phyloP scores from a whole-genome alignment of 306 rosid genomes.

The Prinsepia uniflora region DNA sequence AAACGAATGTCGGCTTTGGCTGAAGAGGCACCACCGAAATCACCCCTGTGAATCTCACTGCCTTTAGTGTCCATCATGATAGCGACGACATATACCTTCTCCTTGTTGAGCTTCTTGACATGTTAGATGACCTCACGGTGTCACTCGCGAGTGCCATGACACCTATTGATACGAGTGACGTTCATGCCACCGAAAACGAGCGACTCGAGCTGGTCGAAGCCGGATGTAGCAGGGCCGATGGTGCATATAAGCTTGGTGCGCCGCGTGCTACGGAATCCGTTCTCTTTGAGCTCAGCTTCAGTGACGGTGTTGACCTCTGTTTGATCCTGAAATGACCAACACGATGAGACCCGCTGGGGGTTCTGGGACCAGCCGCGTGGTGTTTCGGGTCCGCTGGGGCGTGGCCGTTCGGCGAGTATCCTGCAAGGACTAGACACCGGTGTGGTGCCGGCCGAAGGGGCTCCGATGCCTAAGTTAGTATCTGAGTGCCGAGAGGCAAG shows the following conservation, averaged over 20 bases:
- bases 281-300: conserved; percentile 73
- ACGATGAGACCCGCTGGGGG: too few species aligned
- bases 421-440: too few species aligned
- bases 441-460: too few species aligned
- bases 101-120: conserved; percentile 68
- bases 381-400: too few species aligned
- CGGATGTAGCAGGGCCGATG: conserved; percentile 81
- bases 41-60: conserved; percentile 99
- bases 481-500: too few species aligned
- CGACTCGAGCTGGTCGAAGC: conserved; percentile 85
- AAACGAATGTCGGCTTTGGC: conserved; percentile 74
- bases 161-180: conserved; percentile 88
- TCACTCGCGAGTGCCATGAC: conserved; percentile 94
- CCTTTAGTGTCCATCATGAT: conserved; percentile 99
- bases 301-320: conserved; percentile 89
- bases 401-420: too few species aligned
- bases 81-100: conserved; percentile 91
- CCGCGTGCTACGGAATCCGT: conserved; percentile 86
- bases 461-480: too few species aligned
- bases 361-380: too few species aligned
- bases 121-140: conserved; percentile 66
- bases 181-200: conserved; percentile 96
- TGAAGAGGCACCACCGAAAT: conserved; percentile 86
- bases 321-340: too few species aligned
- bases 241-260: conserved; percentile 84